These are phyloP conservation scores for Metschnikowia similis DNA, from an alignment of 805 yeast genomes.

Conservation along the genomic window DNA sequence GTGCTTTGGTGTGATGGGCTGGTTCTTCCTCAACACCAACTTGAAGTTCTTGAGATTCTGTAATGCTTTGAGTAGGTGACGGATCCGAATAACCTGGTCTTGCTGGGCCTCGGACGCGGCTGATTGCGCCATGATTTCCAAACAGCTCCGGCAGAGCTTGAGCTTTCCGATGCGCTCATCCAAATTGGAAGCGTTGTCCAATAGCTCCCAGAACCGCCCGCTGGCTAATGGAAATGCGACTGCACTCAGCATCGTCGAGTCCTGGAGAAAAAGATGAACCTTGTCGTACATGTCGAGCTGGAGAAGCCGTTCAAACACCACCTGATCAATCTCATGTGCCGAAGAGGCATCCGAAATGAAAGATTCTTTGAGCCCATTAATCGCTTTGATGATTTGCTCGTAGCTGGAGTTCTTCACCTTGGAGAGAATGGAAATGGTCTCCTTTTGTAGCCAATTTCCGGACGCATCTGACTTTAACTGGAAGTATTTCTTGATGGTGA, in stretches of 20 bases:
- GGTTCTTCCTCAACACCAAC: conserved; percentile 15
- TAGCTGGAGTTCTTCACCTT: conserved; percentile 23
- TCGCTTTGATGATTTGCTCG: conserved; percentile 17
- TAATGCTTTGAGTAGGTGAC: conserved; percentile 36
- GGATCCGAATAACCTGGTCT: conserved; percentile 22
- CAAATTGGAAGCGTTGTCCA: conserved; percentile 26
- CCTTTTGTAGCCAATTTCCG: conserved; percentile 19
- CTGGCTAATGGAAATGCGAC: conserved; percentile 8
- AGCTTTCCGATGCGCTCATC: conserved; percentile 32
- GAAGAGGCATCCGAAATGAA: conserved; percentile 17
- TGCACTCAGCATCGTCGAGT: conserved; percentile 11
- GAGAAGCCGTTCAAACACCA: conserved; percentile 28
- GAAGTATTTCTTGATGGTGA: conserved; percentile 30
- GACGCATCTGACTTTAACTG: conserved; percentile 18
- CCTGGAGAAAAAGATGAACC: conserved; percentile 16
- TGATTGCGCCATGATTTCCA: conserved; percentile 17
- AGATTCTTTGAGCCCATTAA: conserved; percentile 18
- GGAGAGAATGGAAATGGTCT: conserved; percentile 23
- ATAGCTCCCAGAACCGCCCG: conserved; percentile 33
- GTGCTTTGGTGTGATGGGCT: conserved; percentile 16
- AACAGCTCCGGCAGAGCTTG: conserved; percentile 22
- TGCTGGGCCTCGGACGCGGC: not conserved
- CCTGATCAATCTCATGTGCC: conserved; percentile 14
- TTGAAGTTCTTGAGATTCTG: conserved; percentile 33
- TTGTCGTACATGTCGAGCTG: conserved; percentile 25